Conservation (phyloP, 2,329 filamentous ascomycete species). For the Dactylellina leptospora region DNA sequence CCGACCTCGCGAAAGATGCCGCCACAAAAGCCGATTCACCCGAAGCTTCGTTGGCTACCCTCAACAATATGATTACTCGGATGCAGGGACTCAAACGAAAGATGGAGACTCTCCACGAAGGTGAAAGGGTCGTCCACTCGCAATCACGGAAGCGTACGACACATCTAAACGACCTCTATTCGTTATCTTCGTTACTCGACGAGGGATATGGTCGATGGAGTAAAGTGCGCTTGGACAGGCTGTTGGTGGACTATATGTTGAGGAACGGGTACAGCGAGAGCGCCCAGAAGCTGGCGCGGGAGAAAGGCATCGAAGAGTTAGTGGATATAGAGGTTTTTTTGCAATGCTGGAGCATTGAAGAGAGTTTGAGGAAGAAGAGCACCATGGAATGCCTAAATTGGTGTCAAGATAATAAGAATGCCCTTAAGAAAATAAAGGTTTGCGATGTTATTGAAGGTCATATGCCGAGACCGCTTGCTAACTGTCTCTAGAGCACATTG, state of each 20-base stretch:
- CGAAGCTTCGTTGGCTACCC: slow-evolving; percentile 77
- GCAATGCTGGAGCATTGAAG: slow-evolving; percentile 79
- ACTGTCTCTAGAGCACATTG: slow-evolving; percentile 71
- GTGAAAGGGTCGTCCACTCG: slow-evolving; percentile 78
- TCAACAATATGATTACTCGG: slow-evolving; percentile 84
- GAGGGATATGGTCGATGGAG: slow-evolving; percentile 95
- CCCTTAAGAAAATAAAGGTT: slow-evolving; percentile 85
- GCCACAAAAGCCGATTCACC: slow-evolving; percentile 71
- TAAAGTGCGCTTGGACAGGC: slow-evolving; percentile 77
- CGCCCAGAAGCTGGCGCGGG: slow-evolving; percentile 76
- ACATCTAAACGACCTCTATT: slow-evolving; percentile 82
- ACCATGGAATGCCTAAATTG: slow-evolving; percentile 83
- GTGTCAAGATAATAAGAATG: slow-evolving; percentile 93
- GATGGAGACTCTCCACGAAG: slow-evolving; percentile 77
- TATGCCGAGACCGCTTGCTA: slow-evolving; percentile 38
- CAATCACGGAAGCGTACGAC: slow-evolving; percentile 79
- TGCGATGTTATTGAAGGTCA: slow-evolving; percentile 56
- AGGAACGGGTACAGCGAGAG: slow-evolving; percentile 82
- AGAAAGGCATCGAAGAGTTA: slow-evolving; percentile 78
- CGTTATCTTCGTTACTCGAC: slow-evolving; percentile 82
- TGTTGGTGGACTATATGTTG: slow-evolving; percentile 92
- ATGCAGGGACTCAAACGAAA: slow-evolving; percentile 91
- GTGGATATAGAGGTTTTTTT: slow-evolving; percentile 91
- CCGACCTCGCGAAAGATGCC: slow-evolving; percentile 64
- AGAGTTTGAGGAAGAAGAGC: slow-evolving; percentile 74